These are phyloP conservation scores for Pouteria glomerata DNA, from an alignment of 148 eudicot genomes.

Conservation along the genomic window DNA sequence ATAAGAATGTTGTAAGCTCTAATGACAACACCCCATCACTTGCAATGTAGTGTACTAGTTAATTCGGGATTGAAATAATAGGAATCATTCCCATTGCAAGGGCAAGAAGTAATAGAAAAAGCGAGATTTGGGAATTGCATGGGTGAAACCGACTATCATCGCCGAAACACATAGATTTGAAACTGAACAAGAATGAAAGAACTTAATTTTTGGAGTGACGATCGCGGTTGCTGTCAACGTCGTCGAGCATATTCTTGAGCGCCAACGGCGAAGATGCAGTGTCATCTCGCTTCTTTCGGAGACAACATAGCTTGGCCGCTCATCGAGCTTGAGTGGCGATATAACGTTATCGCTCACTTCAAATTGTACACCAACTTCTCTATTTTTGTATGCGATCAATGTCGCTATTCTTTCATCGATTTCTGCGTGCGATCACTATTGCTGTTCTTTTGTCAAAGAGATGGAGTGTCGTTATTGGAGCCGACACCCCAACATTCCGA, in stretches of 20 bases:
- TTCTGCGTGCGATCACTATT: too few relatives aligned
- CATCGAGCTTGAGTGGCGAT: constrained; percentile 71
- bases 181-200: constrained; percentile 33
- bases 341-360: constrained; percentile 76
- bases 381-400: too few relatives aligned
- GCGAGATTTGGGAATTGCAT: constrained; percentile 47
- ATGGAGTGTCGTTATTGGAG: too few relatives aligned
- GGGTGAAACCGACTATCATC: constrained; percentile 49
- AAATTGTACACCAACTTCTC: constrained; percentile 42
- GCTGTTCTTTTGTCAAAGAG: too few relatives aligned
- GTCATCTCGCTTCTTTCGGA: constrained; percentile 58
- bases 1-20: too few relatives aligned
- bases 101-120: constrained; percentile 36
- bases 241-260: constrained; percentile 28
- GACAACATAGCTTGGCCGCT: constrained; percentile 61
- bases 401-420: too few relatives aligned
- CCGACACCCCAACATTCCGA: too few relatives aligned
- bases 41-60: constrained; percentile 60
- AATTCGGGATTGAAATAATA: constrained; percentile 49
- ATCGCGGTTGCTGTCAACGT: constrained; percentile 34
- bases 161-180: constrained; percentile 22
- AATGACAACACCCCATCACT: too few relatives aligned
- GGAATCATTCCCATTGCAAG: constrained; percentile 48
- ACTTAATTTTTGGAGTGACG: constrained; percentile 45
- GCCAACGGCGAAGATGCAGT: constrained; percentile 47